A percentile compares a stretch with the other conserved stretches of the same genome.
Conservation (phyloP, 208 protist genomes). For the Porcisia hertigi region DNA sequence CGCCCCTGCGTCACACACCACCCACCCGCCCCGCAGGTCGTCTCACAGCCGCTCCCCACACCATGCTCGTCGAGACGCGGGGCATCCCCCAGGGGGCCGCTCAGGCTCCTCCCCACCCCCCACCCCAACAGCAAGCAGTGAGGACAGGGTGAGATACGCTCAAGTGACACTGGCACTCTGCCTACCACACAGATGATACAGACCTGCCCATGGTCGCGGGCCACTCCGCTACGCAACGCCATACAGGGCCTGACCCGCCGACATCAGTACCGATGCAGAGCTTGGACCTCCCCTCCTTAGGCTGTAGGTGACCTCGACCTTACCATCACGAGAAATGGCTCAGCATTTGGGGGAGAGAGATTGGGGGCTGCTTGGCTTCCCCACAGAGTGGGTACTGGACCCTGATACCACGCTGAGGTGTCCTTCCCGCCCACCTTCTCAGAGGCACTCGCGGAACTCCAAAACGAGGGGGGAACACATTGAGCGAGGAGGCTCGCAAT, state of each 20-base stretch:
- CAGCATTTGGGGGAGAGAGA: not conserved
- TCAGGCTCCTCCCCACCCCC: not conserved
- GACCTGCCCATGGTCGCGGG: not conserved
- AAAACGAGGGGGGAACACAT: not conserved
- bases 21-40: too few relatives aligned
- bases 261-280: not conserved
- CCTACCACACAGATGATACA: not conserved
- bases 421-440: too few relatives aligned
- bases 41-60: too few relatives aligned
- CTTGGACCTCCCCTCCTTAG: not conserved
- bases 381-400: not conserved
- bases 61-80: too few relatives aligned
- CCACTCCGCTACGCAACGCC: not conserved
- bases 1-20: too few relatives aligned
- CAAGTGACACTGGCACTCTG: not conserved
- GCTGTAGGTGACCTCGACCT: not conserved
- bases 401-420: conserved; percentile 1
- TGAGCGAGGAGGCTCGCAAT: not conserved
- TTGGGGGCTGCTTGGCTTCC: conserved; percentile 7
- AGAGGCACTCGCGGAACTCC: too few relatives aligned
- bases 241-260: not conserved
- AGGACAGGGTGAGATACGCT: not conserved
- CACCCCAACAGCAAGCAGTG: not conserved
- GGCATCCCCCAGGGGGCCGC: too few relatives aligned
- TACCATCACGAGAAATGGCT: not conserved